Conservation (phyloP, 331 rosid genomes). For the Quercus tomentella region DNA sequence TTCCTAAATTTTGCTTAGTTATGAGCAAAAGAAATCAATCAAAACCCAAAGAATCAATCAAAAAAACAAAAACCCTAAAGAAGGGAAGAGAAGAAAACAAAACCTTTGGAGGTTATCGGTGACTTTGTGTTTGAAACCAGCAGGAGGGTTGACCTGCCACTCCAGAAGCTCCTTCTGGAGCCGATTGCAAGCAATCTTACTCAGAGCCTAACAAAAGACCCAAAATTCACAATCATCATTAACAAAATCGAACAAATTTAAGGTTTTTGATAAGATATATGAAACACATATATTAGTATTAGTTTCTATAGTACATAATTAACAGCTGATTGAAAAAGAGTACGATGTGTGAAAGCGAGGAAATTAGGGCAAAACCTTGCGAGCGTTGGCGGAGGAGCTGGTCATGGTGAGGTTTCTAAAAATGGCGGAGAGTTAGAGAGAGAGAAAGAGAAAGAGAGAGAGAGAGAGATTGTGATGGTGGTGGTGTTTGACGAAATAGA, state of each 20-base stretch:
- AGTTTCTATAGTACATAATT: background rate
- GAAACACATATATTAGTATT: background rate
- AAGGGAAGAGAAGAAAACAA: background rate
- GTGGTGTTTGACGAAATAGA: slow-evolving; percentile 36
- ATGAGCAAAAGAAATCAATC: background rate
- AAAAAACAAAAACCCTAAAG: background rate
- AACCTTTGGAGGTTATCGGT: slow-evolving; percentile 97
- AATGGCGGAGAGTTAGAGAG: slow-evolving; percentile 23
- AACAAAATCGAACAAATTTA: background rate
- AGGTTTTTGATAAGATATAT: no score
- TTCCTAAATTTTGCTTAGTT: background rate
- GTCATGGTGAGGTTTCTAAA: slow-evolving; percentile 58
- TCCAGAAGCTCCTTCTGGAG: slow-evolving; percentile 96
- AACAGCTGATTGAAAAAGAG: no score
- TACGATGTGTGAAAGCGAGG: background rate
- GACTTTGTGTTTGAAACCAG: slow-evolving; percentile 94
- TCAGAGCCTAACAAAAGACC: slow-evolving; percentile 54
- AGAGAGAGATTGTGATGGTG: slow-evolving; percentile 3
- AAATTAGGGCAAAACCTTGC: slow-evolving; percentile 64
- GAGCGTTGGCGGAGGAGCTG: slow-evolving; percentile 82
- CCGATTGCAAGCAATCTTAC: slow-evolving; percentile 99
- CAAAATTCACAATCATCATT: slow-evolving; percentile 5
- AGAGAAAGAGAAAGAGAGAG: slow-evolving; percentile 4
- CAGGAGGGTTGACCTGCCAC: slow-evolving; percentile 99
- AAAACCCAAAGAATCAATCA: background rate